Evolutionary conservation across 495 filamentous ascomycete genomes (phyloP).

Genomic region (Penicillium pancosmium): DNA sequence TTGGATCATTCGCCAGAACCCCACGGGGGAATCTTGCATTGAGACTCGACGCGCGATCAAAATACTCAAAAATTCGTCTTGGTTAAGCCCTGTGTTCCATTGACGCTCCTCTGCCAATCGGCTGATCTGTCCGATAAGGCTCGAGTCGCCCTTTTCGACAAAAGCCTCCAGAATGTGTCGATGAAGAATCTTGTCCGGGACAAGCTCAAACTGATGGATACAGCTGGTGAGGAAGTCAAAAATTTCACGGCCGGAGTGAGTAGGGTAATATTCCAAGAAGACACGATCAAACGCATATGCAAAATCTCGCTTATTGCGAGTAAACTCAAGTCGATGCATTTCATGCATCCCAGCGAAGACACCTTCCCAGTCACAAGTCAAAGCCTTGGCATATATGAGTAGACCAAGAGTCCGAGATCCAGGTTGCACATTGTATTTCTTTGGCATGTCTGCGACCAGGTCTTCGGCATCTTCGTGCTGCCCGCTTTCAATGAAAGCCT

Average conservation of each 20-base stretch:
- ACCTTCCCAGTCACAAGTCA: slow-evolving; percentile 45
- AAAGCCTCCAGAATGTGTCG: slow-evolving; percentile 46
- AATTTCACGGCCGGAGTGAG: slow-evolving; percentile 36
- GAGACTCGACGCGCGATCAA: slow-evolving; percentile 33
- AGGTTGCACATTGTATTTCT: slow-evolving; percentile 31
- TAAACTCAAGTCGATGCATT: slow-evolving; percentile 41
- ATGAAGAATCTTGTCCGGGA: slow-evolving; percentile 45
- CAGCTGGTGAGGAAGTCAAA: slow-evolving; percentile 38
- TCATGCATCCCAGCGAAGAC: slow-evolving; percentile 42
- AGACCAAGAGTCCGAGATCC: slow-evolving; percentile 44
- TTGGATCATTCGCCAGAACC: slow-evolving; percentile 49
- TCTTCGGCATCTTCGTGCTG: slow-evolving; percentile 39
- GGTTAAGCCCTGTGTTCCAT: slow-evolving; percentile 39
- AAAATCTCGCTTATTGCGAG: slow-evolving; percentile 32
- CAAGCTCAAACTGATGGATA: slow-evolving; percentile 39
- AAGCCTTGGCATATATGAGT: slow-evolving; percentile 39
- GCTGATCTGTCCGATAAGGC: slow-evolving; percentile 32
- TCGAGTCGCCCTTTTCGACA: slow-evolving; percentile 40
- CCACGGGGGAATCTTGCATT: slow-evolving; percentile 39
- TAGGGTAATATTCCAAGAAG: slow-evolving; percentile 48
- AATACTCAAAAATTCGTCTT: slow-evolving; percentile 31
- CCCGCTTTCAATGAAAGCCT: slow-evolving; percentile 44
- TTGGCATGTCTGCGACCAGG: slow-evolving; percentile 39
- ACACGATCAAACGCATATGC: slow-evolving; percentile 41
- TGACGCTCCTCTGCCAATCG: slow-evolving; percentile 30